Conservation (phyloP, 495 filamentous ascomycete genomes). For the Aspergillus ellipticus region DNA sequence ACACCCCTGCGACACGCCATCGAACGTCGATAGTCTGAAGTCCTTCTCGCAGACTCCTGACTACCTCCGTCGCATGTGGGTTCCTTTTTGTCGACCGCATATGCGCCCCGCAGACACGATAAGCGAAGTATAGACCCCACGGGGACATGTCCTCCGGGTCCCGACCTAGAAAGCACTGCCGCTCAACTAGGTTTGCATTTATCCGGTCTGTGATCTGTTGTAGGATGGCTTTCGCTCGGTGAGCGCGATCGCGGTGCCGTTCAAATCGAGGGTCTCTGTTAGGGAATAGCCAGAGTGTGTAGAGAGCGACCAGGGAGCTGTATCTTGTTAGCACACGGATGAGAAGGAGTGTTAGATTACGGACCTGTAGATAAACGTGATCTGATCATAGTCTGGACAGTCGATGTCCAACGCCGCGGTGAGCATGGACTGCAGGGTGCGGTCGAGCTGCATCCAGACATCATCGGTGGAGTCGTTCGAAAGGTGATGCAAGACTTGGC, state of each 20-base stretch:
- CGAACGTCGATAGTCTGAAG: constrained; percentile 22
- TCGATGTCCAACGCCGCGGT: constrained; percentile 25
- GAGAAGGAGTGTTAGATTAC: background rate
- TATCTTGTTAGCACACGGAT: background rate
- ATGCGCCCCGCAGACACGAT: constrained; percentile 15
- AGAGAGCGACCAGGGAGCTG: constrained; percentile 23
- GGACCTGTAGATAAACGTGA: constrained; percentile 23
- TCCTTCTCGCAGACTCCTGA: constrained; percentile 24
- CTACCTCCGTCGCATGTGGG: constrained; percentile 14
- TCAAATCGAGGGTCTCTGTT: background rate
- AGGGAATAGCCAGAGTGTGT: constrained; percentile 17
- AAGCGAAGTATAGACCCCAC: constrained; percentile 25
- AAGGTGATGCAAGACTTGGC: constrained; percentile 34
- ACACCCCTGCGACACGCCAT: constrained; percentile 32
- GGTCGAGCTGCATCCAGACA: constrained; percentile 27
- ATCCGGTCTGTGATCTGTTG: constrained; percentile 21
- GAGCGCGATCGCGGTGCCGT: constrained; percentile 16
- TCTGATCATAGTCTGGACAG: constrained; percentile 18
- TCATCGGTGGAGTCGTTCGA: constrained; percentile 14
- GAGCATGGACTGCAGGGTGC: constrained; percentile 31
- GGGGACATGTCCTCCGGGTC: constrained; percentile 24
- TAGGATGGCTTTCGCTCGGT: constrained; percentile 13
- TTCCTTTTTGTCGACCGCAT: constrained; percentile 13
- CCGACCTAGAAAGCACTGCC: constrained; percentile 23
- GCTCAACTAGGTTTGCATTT: constrained; percentile 16